Percentiles rank a stretch among this genome's conserved stretches.
These are phyloP conservation scores for Flaveria ramosissima DNA, from an alignment of 129 eudicot species.

Conservation along the genomic window DNA sequence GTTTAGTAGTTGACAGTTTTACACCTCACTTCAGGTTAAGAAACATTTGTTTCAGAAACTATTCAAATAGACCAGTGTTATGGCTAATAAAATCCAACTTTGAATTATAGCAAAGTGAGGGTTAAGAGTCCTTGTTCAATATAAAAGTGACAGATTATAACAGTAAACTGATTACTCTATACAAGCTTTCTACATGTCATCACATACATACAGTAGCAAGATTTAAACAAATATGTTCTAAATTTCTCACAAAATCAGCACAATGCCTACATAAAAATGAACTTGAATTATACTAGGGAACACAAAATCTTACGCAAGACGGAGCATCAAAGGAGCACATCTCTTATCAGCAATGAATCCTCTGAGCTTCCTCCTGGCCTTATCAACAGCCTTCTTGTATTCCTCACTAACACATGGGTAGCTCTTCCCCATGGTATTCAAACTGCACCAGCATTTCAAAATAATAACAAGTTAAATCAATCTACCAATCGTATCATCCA, in stretches of 20 bases:
- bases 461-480: background rate
- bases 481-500: background rate
- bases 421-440: conserved; percentile 51
- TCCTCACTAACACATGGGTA: conserved; percentile 73
- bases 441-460: background rate
- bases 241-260: background rate
- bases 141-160: background rate
- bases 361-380: conserved; percentile 76
- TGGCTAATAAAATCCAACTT: background rate
- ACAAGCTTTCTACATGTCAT: background rate
- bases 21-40: too few relatives aligned
- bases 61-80: background rate
- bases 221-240: background rate
- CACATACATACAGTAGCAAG: background rate
- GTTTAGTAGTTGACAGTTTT: too few relatives aligned
- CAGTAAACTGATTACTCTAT: background rate
- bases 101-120: background rate
- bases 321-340: conserved; percentile 81
- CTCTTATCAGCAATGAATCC: conserved; percentile 70
- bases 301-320: conserved; percentile 60
- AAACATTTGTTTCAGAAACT: background rate
- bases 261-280: background rate
- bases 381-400: conserved; percentile 64
- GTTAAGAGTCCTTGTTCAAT: background rate
- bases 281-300: background rate